Evolutionary conservation across 2,329 filamentous ascomycete species (phyloP).

Genomic region (Lanzia echinophila): DNA sequence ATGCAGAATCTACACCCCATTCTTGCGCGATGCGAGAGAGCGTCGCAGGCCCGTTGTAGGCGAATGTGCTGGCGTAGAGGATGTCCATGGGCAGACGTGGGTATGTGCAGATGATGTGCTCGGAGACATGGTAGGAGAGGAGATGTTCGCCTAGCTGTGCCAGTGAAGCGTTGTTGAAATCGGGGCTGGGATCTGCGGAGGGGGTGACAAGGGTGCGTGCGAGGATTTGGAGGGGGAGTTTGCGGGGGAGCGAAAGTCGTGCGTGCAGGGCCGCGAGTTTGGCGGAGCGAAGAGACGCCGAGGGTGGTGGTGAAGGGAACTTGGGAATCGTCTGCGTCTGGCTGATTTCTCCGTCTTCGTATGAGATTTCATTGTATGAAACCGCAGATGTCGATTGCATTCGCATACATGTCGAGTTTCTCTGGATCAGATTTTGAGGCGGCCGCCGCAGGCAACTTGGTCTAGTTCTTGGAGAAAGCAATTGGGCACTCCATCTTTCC

Average conservation of each 20-base stretch:
- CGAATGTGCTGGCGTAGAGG: constrained; percentile 77
- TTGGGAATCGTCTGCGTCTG: background rate
- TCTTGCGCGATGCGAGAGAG: constrained; percentile 67
- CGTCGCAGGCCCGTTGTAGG: constrained; percentile 71
- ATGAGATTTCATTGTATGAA: constrained; percentile 17
- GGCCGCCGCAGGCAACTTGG: constrained; percentile 40
- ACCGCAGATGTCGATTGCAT: constrained; percentile 16
- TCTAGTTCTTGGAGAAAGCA: constrained; percentile 41
- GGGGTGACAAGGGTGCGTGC: constrained; percentile 79
- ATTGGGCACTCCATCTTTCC: constrained; percentile 53
- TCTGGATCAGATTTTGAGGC: constrained; percentile 49
- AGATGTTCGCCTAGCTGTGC: constrained; percentile 75
- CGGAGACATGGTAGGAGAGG: constrained; percentile 80
- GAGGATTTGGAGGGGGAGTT: constrained; percentile 78
- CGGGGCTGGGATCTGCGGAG: constrained; percentile 70
- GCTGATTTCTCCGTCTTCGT: constrained; percentile 21
- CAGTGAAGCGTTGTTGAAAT: constrained; percentile 85
- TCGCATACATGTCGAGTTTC: constrained; percentile 31
- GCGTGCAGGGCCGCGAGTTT: constrained; percentile 92
- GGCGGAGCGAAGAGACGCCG: constrained; percentile 63
- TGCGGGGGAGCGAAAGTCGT: constrained; percentile 72
- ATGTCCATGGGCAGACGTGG: constrained; percentile 87
- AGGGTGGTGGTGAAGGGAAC: constrained; percentile 47
- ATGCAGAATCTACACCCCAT: constrained; percentile 90
- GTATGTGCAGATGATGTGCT: constrained; percentile 82